These are phyloP conservation scores for Babesia caballi DNA, from an alignment of 169 alveolate genomes.

Conservation along the genomic window DNA sequence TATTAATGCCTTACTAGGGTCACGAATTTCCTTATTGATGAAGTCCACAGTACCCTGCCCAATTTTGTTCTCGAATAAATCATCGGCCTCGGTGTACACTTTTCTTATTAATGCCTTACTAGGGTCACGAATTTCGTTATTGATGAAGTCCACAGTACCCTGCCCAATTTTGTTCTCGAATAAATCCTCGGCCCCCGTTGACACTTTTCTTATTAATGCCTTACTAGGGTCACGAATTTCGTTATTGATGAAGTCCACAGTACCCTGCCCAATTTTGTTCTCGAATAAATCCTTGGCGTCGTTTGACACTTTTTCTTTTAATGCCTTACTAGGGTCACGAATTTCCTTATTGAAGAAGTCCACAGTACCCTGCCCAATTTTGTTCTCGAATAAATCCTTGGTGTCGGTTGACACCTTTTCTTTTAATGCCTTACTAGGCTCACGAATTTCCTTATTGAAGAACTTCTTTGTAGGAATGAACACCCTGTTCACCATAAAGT, in stretches of 20 bases:
- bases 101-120: neutral
- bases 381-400: conserved; percentile 2
- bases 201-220: neutral
- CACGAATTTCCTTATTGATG: neutral
- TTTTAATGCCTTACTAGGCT: no score
- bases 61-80: neutral
- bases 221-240: neutral
- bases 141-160: neutral
- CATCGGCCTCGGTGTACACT: neutral
- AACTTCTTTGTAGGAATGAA: neutral
- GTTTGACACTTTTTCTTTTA: no score
- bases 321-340: neutral
- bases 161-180: neutral
- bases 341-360: neutral
- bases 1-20: neutral
- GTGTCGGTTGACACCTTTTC: neutral
- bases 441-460: neutral
- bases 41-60: neutral
- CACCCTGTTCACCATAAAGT: neutral
- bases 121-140: neutral
- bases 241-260: neutral
- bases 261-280: neutral
- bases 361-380: neutral
- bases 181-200: neutral
- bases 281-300: neutral